These are phyloP conservation scores for Rubia tinctorum DNA, from an alignment of 305 asterid genomes.

Conservation along the genomic window DNA sequence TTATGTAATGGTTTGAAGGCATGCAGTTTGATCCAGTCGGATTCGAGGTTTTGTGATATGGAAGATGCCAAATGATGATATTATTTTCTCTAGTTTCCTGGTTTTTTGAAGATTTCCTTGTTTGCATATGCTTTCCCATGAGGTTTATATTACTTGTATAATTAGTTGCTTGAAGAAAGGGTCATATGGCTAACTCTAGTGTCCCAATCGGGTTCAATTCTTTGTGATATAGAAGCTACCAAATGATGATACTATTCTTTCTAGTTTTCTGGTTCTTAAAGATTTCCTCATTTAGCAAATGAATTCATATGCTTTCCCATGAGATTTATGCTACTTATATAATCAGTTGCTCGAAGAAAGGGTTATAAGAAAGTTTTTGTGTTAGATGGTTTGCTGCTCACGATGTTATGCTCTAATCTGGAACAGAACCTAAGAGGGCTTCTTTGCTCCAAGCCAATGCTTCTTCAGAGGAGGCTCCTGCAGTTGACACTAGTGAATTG, in stretches of 20 bases:
- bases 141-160: neutral
- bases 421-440: constrained; percentile 49
- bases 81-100: neutral
- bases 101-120: neutral
- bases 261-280: neutral
- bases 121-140: too few species aligned
- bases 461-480: constrained; percentile 43
- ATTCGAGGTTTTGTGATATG: neutral
- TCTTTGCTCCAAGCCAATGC: constrained; percentile 40
- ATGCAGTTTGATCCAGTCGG: neutral
- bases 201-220: too few species aligned
- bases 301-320: neutral
- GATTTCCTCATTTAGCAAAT: neutral
- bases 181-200: neutral
- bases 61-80: neutral
- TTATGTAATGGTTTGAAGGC: neutral
- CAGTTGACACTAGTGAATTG: constrained; percentile 39
- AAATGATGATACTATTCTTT: neutral
- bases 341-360: neutral
- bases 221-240: too few species aligned
- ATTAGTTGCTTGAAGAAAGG: neutral
- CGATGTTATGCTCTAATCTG: constrained; percentile 17
- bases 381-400: constrained; percentile 9
- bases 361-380: neutral
- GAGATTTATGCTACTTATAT: neutral